Conservation (phyloP, 2,329 filamentous ascomycete species). For the Penicillium palitans region DNA sequence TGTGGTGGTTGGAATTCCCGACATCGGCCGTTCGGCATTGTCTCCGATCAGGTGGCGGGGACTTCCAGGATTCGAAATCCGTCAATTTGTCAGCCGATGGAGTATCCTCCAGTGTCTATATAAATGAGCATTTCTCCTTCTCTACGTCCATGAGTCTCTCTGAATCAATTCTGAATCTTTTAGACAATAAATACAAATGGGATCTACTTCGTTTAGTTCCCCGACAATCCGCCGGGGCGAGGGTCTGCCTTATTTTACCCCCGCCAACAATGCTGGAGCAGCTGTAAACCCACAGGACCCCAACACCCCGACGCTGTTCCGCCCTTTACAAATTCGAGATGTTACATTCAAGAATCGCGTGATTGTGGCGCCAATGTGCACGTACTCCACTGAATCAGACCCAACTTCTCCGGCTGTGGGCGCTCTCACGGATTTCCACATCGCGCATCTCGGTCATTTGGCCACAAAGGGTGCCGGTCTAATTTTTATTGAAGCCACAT, state of each 20-base stretch:
- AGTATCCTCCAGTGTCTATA: neutral
- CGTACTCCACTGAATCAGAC: constrained; percentile 61
- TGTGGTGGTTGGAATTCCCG: neutral
- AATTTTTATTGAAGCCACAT: constrained; percentile 73
- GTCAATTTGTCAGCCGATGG: constrained; percentile 9
- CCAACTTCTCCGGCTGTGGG: constrained; percentile 46
- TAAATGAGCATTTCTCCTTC: neutral
- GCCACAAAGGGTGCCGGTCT: constrained; percentile 71
- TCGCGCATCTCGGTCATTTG: constrained; percentile 78
- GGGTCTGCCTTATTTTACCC: constrained; percentile 41
- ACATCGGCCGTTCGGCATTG: neutral
- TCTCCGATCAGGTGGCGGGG: neutral
- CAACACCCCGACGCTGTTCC: constrained; percentile 56
- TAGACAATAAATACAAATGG: constrained; percentile 4
- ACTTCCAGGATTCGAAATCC: neutral
- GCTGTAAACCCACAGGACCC: constrained; percentile 38
- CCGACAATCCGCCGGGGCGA: constrained; percentile 18
- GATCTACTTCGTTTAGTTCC: constrained; percentile 13
- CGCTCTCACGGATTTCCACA: constrained; percentile 75
- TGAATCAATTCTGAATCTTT: neutral
- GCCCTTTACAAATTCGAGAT: constrained; percentile 56
- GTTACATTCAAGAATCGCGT: constrained; percentile 65
- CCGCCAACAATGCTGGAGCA: constrained; percentile 38
- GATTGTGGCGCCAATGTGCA: constrained; percentile 62
- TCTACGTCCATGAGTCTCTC: neutral